These are phyloP conservation scores for Penicillium desertorum DNA, from an alignment of 495 filamentous ascomycete species.

Conservation along the genomic window DNA sequence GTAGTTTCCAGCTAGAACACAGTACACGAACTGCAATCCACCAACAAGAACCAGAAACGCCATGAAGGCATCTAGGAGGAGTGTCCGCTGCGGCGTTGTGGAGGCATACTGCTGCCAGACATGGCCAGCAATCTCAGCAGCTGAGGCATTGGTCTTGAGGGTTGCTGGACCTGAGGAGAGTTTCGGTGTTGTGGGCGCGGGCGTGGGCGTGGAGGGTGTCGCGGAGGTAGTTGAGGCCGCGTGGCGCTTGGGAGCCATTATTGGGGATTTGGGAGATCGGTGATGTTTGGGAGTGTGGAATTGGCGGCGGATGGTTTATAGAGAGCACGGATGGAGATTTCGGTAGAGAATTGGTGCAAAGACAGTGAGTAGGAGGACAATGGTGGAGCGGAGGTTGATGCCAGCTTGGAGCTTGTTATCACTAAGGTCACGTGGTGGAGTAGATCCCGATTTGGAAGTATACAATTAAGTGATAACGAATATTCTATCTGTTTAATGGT, in stretches of 20 bases:
- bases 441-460: constrained; percentile 8
- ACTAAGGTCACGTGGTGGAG: constrained; percentile 27
- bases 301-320: constrained; percentile 5
- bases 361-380: constrained; percentile 20
- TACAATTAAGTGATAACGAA: not conserved
- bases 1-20: constrained; percentile 89
- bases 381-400: constrained; percentile 30
- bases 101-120: constrained; percentile 75
- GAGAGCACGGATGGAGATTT: not conserved
- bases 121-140: constrained; percentile 52
- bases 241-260: constrained; percentile 54
- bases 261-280: constrained; percentile 19
- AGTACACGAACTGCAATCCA: constrained; percentile 90
- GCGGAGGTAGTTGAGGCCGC: constrained; percentile 40
- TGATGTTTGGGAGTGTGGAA: not conserved
- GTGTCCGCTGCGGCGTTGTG: constrained; percentile 82
- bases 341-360: not conserved
- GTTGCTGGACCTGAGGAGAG: constrained; percentile 48
- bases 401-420: constrained; percentile 39
- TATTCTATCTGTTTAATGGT: not conserved
- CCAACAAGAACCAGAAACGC: constrained; percentile 83
- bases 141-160: constrained; percentile 44
- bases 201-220: constrained; percentile 25
- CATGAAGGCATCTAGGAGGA: constrained; percentile 92
- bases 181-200: constrained; percentile 28